Conservation (phyloP, 2,329 filamentous ascomycete species). For the Beauveria sp. region DNA sequence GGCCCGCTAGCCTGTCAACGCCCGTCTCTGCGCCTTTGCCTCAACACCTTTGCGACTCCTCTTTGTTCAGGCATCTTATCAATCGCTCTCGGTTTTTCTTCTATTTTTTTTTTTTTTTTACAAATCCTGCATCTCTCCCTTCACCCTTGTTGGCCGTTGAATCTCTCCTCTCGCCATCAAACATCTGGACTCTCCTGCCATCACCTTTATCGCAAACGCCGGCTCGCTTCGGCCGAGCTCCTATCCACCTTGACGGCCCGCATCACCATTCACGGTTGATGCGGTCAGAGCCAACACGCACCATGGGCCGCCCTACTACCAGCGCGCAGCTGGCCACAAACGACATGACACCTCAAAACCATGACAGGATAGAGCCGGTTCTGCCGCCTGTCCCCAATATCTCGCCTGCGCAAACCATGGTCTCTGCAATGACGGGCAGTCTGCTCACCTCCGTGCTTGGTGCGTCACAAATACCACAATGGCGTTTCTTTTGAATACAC, state of each 20-base stretch:
- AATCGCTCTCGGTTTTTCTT: conserved; percentile 1
- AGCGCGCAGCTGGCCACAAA: background rate
- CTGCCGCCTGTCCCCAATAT: conserved; percentile 48
- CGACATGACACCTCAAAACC: conserved; percentile 18
- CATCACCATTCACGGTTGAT: conserved; percentile 5
- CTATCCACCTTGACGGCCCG: conserved; percentile 6
- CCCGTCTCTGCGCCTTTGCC: background rate
- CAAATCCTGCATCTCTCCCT: background rate
- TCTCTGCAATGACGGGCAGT: conserved; percentile 86
- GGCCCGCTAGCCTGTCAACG: background rate
- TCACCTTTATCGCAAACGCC: background rate
- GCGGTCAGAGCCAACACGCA: background rate
- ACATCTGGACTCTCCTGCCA: background rate
- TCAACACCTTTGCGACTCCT: background rate
- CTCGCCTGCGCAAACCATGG: conserved; percentile 83
- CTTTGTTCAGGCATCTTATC: background rate
- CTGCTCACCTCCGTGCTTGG: conserved; percentile 82
- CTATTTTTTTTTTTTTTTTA: background rate
- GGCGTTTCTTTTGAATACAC: no score
- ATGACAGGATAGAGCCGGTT: conserved; percentile 21
- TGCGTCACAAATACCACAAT: conserved; percentile 37
- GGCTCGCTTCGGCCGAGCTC: conserved; percentile 8
- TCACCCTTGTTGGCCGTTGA: background rate
- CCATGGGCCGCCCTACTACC: conserved; percentile 2
- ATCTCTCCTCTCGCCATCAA: background rate